Percentiles rank a stretch among this genome's conserved stretches.
phyloP scores from a whole-genome alignment of 2,329 filamentous ascomycete genomes.

The Colletotrichum eremochloae region DNA sequence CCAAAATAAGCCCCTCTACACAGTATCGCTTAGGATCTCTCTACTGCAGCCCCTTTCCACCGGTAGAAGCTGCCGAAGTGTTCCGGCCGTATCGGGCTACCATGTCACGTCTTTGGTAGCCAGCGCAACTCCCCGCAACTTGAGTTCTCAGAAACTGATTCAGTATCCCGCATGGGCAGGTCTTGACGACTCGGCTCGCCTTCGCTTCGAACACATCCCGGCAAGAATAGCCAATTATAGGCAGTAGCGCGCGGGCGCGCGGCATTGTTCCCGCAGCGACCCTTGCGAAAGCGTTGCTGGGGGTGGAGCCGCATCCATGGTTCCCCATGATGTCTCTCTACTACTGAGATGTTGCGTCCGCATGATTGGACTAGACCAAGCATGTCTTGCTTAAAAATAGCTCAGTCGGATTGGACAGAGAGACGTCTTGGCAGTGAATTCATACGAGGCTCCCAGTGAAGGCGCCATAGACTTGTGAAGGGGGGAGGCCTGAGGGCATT shows the following conservation, averaged over 20 bases:
- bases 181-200: slow-evolving; percentile 27
- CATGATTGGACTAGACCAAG: background rate
- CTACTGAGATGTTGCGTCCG: background rate
- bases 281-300: slow-evolving; percentile 4
- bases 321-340: background rate
- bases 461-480: background rate
- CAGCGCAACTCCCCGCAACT: slow-evolving; percentile 3
- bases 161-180: slow-evolving; percentile 21
- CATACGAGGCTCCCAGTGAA: slow-evolving; percentile 4
- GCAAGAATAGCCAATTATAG: slow-evolving; percentile 24
- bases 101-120: slow-evolving; percentile 5
- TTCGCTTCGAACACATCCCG: slow-evolving; percentile 6
- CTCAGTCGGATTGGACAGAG: background rate
- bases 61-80: slow-evolving; percentile 7
- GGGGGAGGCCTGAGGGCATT: no score
- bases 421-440: slow-evolving; percentile 8
- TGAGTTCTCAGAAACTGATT: slow-evolving; percentile 16
- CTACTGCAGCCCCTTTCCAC: slow-evolving; percentile 4
- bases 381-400: background rate
- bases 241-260: slow-evolving; percentile 10
- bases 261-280: slow-evolving; percentile 10
- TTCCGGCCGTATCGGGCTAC: slow-evolving; percentile 5
- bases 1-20: background rate
- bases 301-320: slow-evolving; percentile 11
- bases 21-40: background rate